A percentile compares a stretch with the other conserved stretches of the same genome.
Evolutionary conservation across 2,329 filamentous ascomycete species (phyloP).

Genomic region (Fusarium abutilonis): DNA sequence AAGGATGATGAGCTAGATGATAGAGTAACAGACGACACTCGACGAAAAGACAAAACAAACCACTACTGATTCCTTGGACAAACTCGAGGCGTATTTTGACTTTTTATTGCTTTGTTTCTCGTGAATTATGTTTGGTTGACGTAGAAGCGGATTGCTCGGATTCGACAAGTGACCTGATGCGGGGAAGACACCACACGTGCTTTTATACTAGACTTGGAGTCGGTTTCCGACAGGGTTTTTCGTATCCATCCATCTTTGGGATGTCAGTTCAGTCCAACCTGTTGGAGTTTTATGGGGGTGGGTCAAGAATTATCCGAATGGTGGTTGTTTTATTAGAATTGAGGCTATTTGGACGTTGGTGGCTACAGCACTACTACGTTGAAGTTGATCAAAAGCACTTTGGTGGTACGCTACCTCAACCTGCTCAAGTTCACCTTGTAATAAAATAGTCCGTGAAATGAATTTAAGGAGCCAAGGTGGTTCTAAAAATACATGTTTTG

Average conservation of each 20-base stretch:
- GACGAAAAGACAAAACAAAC: conserved; percentile 32
- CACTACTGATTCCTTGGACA: conserved; percentile 14
- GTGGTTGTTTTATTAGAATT: not conserved
- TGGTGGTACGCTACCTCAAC: too few species aligned
- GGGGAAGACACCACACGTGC: conserved; percentile 35
- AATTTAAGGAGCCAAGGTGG: too few species aligned
- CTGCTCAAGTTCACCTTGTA: too few species aligned
- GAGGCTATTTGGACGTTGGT: not conserved
- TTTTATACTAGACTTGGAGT: conserved; percentile 1
- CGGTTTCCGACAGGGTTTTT: not conserved
- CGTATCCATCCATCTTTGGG: not conserved
- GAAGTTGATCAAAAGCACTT: too few species aligned
- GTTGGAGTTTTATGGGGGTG: not conserved
- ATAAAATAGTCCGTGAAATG: too few species aligned
- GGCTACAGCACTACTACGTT: too few species aligned
- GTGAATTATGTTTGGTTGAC: conserved; percentile 10
- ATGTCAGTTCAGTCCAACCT: not conserved
- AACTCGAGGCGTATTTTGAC: not conserved
- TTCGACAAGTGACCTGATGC: conserved; percentile 20
- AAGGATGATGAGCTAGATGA: conserved; percentile 28
- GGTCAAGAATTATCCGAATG: not conserved
- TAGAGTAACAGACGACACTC: conserved; percentile 34
- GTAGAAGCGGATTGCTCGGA: conserved; percentile 20
- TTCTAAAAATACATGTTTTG: too few species aligned
- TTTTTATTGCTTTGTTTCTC: conserved; percentile 3